Conservation (phyloP, 257 asterid genomes). For the Solanum clarkiae region DNA sequence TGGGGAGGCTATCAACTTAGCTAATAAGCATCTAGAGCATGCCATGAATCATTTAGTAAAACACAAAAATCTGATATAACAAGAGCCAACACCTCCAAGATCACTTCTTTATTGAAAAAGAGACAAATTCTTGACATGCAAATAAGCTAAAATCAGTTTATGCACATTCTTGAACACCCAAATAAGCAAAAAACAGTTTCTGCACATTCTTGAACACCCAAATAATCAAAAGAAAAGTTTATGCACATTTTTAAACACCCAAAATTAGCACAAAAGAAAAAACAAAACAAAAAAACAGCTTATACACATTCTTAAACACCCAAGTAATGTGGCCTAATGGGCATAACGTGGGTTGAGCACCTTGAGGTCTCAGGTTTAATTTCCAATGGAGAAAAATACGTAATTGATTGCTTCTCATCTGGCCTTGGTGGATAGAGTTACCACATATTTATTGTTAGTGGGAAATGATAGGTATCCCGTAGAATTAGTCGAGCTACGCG, state of each 20-base stretch:
- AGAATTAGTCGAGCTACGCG: no score
- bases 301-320: background rate
- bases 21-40: slow-evolving; percentile 74
- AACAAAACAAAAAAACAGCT: background rate
- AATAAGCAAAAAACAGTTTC: background rate
- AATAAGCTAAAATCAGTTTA: slow-evolving; percentile 27
- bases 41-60: background rate
- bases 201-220: background rate
- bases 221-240: background rate
- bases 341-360: no score
- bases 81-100: background rate
- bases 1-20: slow-evolving; percentile 72
- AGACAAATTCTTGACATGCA: background rate
- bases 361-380: no score
- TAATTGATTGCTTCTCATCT: no score
- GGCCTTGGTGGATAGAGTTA: no score
- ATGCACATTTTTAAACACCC: background rate
- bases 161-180: background rate
- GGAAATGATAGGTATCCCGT: no score
- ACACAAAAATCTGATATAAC: background rate
- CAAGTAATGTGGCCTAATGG: background rate
- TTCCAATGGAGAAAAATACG: no score
- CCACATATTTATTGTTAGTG: no score
- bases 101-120: background rate
- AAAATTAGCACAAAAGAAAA: background rate